Conservation (phyloP, 441 rosid species). For the Croton laevigatus region DNA sequence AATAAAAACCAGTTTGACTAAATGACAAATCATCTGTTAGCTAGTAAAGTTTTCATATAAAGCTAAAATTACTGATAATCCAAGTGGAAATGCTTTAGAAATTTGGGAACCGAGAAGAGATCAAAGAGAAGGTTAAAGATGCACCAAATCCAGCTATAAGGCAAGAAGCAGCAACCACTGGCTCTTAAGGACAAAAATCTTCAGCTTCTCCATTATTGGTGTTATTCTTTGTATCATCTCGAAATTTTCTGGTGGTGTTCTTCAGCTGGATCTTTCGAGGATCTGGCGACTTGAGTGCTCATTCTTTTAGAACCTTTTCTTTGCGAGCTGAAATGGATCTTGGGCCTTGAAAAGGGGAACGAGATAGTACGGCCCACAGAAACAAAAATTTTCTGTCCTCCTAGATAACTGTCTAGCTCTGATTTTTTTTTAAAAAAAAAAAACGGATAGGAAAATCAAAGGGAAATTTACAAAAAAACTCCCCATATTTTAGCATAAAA, state of each 20-base stretch:
- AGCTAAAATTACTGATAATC: neutral
- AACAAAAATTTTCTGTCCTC: too few species aligned
- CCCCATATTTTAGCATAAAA: too few species aligned
- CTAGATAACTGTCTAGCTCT: too few species aligned
- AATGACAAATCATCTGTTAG: neutral
- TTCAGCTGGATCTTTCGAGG: constrained; percentile 1
- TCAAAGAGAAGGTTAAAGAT: neutral
- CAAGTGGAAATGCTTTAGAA: neutral
- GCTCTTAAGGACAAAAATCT: constrained; percentile 82
- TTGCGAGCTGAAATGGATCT: neutral
- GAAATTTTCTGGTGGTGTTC: neutral
- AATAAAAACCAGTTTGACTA: neutral
- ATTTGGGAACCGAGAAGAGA: neutral
- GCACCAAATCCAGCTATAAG: constrained; percentile 79
- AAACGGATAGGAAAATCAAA: too few species aligned
- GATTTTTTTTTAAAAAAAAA: too few species aligned
- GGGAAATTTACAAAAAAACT: too few species aligned
- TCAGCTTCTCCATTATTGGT: constrained; percentile 79
- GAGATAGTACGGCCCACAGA: too few species aligned
- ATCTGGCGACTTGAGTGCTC: neutral
- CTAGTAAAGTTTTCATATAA: neutral
- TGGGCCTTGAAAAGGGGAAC: too few species aligned
- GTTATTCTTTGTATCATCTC: constrained; percentile 28
- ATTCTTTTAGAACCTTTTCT: neutral
- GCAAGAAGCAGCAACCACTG: constrained; percentile 85